These are phyloP conservation scores for Limnanthes douglasii DNA, from an alignment of 345 rosid genomes.

Conservation along the genomic window DNA sequence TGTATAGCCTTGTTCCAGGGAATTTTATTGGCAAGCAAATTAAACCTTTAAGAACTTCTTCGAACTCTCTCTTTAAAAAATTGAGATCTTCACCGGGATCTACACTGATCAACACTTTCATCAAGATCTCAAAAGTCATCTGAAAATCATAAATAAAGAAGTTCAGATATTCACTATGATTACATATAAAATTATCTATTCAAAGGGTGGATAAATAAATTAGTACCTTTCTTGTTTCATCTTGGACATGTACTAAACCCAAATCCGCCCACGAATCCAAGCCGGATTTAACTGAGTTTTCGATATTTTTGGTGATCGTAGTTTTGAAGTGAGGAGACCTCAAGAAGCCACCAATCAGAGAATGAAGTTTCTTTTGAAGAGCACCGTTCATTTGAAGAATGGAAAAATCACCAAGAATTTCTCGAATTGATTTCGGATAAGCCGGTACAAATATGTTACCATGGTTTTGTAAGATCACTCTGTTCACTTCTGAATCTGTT, in stretches of 20 bases:
- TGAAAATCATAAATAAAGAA: constrained; percentile 10
- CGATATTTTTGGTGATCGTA: constrained; percentile 41
- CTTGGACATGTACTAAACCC: constrained; percentile 40
- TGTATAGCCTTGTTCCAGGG: constrained; percentile 77
- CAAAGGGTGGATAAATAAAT: not conserved
- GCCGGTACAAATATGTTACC: constrained; percentile 70
- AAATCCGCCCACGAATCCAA: constrained; percentile 48
- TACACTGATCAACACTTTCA: constrained; percentile 53
- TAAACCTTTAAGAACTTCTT: constrained; percentile 79
- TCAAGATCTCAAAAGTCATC: constrained; percentile 69
- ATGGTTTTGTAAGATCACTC: constrained; percentile 74
- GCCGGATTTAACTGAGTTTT: constrained; percentile 28
- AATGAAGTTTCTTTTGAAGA: constrained; percentile 58
- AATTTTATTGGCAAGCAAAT: constrained; percentile 82
- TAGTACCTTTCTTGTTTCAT: constrained; percentile 56
- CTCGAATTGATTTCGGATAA: constrained; percentile 69
- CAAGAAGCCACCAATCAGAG: constrained; percentile 60
- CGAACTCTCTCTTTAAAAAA: constrained; percentile 49
- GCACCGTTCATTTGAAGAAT: constrained; percentile 71
- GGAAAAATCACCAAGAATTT: constrained; percentile 57
- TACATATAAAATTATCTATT: not conserved
- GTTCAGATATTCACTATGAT: not conserved
- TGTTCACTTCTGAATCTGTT: constrained; percentile 88
- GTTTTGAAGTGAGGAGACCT: constrained; percentile 70
- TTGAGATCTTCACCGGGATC: constrained; percentile 61